These are phyloP conservation scores for Mycogone perniciosa DNA, from an alignment of 2,329 filamentous ascomycete species.

Conservation along the genomic window DNA sequence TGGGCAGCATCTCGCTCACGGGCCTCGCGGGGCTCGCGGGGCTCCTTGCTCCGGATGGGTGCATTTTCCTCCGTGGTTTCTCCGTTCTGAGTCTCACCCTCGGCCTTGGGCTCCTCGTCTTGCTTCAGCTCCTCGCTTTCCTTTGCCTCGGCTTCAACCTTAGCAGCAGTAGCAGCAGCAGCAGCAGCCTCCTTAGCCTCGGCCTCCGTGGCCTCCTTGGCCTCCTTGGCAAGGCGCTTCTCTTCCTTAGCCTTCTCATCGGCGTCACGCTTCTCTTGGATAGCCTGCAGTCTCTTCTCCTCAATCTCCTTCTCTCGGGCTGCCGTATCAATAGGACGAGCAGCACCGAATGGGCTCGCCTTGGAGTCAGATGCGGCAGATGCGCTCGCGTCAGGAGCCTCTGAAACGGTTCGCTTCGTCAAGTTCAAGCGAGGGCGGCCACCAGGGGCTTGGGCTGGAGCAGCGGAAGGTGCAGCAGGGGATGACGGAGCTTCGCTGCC, in stretches of 20 bases:
- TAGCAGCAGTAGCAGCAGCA: conserved; percentile 30
- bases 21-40: conserved; percentile 25
- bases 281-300: conserved; percentile 68
- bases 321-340: conserved; percentile 88
- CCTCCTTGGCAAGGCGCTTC: conserved; percentile 54
- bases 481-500: conserved; percentile 65
- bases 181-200: conserved; percentile 33
- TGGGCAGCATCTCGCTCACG: conserved; percentile 39
- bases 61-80: conserved; percentile 42
- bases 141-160: conserved; percentile 34
- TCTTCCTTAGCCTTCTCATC: conserved; percentile 83
- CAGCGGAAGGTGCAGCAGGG: conserved; percentile 50
- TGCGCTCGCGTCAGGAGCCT: conserved; percentile 48
- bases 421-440: conserved; percentile 81
- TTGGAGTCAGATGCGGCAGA: conserved; percentile 62
- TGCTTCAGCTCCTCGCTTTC: conserved; percentile 22
- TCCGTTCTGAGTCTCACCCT: conserved; percentile 27
- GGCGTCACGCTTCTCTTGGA: conserved; percentile 78
- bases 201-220: conserved; percentile 41
- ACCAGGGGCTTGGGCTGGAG: conserved; percentile 40
- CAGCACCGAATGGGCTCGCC: conserved; percentile 88
- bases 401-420: conserved; percentile 83
- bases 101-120: conserved; percentile 27
- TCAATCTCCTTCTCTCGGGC: conserved; percentile 84
- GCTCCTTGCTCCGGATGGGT: conserved; percentile 33